phyloP scores from a whole-genome alignment of 306 rosid species.

The Corylus heterophylla region DNA sequence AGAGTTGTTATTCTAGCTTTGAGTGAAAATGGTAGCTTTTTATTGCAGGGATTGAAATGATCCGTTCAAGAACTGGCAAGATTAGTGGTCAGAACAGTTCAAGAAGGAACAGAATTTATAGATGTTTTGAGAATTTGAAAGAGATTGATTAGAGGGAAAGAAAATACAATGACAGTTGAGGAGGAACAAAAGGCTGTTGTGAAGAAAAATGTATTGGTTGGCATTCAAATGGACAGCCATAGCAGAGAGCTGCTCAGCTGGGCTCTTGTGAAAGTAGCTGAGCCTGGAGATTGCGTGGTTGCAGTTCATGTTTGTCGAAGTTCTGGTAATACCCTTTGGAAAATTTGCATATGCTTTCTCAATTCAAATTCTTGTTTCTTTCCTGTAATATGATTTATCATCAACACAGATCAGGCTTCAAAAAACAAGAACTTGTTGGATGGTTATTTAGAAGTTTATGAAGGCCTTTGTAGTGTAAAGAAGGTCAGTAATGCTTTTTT shows the following conservation, averaged over 20 bases:
- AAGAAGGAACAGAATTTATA: conserved; percentile 24
- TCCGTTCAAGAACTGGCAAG: conserved; percentile 30
- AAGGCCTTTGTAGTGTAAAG: conserved; percentile 59
- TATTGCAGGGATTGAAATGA: conserved; percentile 45
- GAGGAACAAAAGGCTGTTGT: conserved; percentile 30
- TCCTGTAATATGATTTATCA: conserved; percentile 2
- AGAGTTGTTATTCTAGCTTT: conserved; percentile 10
- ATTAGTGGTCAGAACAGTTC: conserved; percentile 4
- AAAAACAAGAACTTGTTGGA: conserved; percentile 54
- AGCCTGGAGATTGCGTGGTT: conserved; percentile 78
- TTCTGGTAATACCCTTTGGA: conserved; percentile 41
- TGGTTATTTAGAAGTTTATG: conserved; percentile 65
- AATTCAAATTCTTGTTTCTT: background rate
- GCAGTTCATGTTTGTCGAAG: conserved; percentile 69
- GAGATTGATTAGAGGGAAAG: conserved; percentile 17
- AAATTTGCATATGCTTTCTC: background rate
- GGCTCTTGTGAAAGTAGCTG: conserved; percentile 84
- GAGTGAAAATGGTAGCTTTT: conserved; percentile 35
- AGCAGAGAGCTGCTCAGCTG: conserved; percentile 75
- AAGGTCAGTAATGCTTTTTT: conserved; percentile 43
- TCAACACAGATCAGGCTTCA: conserved; percentile 46
- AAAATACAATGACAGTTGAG: conserved; percentile 47
- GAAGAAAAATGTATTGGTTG: conserved; percentile 68
- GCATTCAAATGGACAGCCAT: conserved; percentile 57
- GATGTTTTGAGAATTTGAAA: conserved; percentile 22